Percentiles rank a stretch among this genome's conserved stretches.
phyloP scores from a whole-genome alignment of 73 alveolate genomes.

The Paramecium octaurelia region DNA sequence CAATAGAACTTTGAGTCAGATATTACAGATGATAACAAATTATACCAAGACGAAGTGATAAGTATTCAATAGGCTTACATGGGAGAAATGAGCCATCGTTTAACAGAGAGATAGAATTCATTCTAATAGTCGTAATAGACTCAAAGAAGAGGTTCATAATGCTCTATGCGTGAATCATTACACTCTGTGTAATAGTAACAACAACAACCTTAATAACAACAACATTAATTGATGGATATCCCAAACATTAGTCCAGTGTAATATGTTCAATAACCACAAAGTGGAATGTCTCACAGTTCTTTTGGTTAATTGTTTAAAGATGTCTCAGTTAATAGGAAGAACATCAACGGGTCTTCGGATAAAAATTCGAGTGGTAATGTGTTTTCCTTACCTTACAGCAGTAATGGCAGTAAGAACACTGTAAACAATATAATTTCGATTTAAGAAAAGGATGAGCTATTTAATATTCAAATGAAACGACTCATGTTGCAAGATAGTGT shows the following conservation, averaged over 20 bases:
- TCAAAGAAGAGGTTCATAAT: not conserved
- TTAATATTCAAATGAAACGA: not conserved
- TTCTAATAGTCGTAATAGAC: not conserved
- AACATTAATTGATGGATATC: not conserved
- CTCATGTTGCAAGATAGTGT: not conserved
- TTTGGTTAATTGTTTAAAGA: not conserved
- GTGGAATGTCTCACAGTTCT: constrained; percentile 3
- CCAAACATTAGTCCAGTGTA: not conserved
- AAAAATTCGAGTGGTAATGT: constrained; percentile 20
- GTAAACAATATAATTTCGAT: not conserved
- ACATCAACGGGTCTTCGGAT: not conserved
- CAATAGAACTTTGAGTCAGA: not conserved
- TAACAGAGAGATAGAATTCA: not conserved
- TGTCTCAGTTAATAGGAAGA: not conserved
- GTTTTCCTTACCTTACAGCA: constrained; percentile 24
- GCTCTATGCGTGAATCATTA: not conserved
- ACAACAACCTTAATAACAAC: not conserved
- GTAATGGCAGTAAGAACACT: constrained; percentile 21
- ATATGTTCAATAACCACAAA: not conserved
- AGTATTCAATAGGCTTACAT: not conserved
- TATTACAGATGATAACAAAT: not conserved
- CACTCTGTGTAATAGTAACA: not conserved
- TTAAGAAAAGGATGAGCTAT: not conserved
- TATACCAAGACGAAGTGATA: not conserved
- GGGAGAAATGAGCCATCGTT: not conserved